Conservation (phyloP, 2,329 filamentous ascomycete genomes). For the Pseudogymnoascus sp. region DNA sequence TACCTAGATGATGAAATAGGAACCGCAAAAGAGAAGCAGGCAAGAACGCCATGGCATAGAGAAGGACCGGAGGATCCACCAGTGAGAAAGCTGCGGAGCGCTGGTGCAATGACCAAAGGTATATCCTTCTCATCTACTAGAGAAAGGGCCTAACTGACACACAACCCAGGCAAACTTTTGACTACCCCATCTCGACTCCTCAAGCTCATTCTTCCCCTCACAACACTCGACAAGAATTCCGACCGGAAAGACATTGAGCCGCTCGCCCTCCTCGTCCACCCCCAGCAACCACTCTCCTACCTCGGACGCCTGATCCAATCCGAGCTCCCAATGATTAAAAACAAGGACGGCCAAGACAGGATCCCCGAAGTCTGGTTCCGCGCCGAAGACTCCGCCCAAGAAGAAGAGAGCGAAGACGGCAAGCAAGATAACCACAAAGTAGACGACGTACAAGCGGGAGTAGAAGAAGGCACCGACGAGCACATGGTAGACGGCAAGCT, state of each 20-base stretch:
- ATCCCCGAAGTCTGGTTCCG: constrained; percentile 70
- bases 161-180: constrained; percentile 56
- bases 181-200: constrained; percentile 73
- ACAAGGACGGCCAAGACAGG: constrained; percentile 55
- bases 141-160: background rate
- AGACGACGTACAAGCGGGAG: constrained; percentile 26
- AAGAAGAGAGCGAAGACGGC: constrained; percentile 25
- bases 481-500: constrained; percentile 39
- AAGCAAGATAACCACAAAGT: constrained; percentile 39
- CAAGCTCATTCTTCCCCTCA: constrained; percentile 71
- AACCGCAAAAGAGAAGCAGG: constrained; percentile 44
- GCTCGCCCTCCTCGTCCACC: constrained; percentile 75
- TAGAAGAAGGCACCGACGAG: constrained; percentile 36
- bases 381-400: constrained; percentile 62
- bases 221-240: constrained; percentile 47
- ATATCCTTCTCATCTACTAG: background rate
- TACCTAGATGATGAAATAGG: constrained; percentile 30
- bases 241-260: constrained; percentile 70
- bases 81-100: constrained; percentile 34
- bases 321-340: constrained; percentile 59
- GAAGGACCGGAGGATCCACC: constrained; percentile 51
- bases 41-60: constrained; percentile 57
- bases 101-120: constrained; percentile 58
- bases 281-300: constrained; percentile 84
- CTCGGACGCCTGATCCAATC: constrained; percentile 82